A percentile compares a stretch with the other conserved stretches of the same genome.
phyloP scores from a whole-genome alignment of 75 land plant species.

The Azolla pinnata region DNA sequence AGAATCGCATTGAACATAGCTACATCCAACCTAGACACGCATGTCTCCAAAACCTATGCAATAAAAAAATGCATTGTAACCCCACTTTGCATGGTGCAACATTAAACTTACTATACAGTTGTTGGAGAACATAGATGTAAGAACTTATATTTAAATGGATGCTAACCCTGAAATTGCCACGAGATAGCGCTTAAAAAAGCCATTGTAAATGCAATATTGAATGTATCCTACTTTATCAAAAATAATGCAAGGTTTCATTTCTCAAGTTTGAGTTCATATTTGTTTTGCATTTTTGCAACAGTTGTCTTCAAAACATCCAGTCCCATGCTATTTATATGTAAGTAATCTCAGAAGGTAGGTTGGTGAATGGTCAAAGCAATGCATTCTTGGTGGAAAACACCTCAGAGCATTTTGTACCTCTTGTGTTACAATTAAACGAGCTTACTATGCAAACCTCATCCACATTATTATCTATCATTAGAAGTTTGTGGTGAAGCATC shows the following conservation, averaged over 20 bases:
- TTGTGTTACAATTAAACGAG: too few relatives aligned
- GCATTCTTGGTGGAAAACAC: too few relatives aligned
- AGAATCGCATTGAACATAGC: conserved; percentile 91
- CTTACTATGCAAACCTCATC: too few relatives aligned
- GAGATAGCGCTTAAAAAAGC: not conserved
- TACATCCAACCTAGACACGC: conserved; percentile 64
- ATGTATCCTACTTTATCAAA: not conserved
- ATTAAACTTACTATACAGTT: not conserved
- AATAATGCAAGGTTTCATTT: not conserved
- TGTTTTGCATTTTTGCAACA: too few relatives aligned
- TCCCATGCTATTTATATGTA: too few relatives aligned
- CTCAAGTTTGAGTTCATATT: too few relatives aligned
- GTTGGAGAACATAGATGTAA: not conserved
- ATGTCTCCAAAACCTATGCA: conserved; percentile 67
- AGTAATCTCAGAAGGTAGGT: too few relatives aligned
- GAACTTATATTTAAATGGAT: not conserved
- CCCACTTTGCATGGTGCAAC: not conserved
- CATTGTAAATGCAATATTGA: not conserved
- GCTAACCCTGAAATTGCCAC: not conserved
- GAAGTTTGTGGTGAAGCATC: too few relatives aligned
- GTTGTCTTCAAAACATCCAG: too few relatives aligned
- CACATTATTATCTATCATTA: too few relatives aligned
- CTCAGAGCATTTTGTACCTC: too few relatives aligned
- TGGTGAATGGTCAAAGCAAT: too few relatives aligned
- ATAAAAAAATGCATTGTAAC: not conserved